Base-by-base conservation (phyloP, 257 asterid species). In the Salvia rosmarinus region DNA sequence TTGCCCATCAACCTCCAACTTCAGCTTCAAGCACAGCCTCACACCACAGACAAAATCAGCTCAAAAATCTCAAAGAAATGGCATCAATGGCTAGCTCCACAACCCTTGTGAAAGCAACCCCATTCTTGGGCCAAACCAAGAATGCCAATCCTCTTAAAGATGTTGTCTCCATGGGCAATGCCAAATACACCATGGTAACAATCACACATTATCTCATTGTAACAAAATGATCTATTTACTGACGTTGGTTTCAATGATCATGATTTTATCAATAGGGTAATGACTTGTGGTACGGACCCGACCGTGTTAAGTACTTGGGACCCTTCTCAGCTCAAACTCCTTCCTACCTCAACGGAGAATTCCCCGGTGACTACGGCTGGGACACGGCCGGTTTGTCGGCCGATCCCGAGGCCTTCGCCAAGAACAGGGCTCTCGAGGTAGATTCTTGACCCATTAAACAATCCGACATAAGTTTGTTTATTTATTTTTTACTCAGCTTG, bases 281-380 rank as follows among this genome's bases (percentile, higher is more conserved):
- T 65, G 97, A 88, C 0, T 52, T 88, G 52, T 91, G 98, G 96
- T 89, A 92, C 49, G 96, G 96, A 68, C 92, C 96, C 0, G 95
- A 91, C 80, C 86, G 90, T 6, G 87, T 89, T 30, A 89, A 91
- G 80, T 91, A 85, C 85, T 84, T 89, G 84, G 96, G 98, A 69
- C 98, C 98, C 4, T 91, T 91, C 74, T 87, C 95, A 3, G 96
- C 92, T 75, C 96, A 89, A 78, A 87, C 95, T 68, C 97, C 96
- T 4, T 87, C 96, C 0, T 89, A 91, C 83, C 84, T 91, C 56
- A 91, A 79, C 3, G 94, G 96, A 55, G 97, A 91, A 39, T 91
- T 89, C 68, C 95, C 95, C 11, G 96, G 95, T 32, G 96, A 91
- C 76, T 91, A 91, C 13, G 96, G 96, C 4, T 91, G 96, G 97